A percentile compares a stretch with the other conserved stretches of the same genome.
phyloP scores from a whole-genome alignment of 768 basidiomycete genomes.

The Boletus sp. region DNA sequence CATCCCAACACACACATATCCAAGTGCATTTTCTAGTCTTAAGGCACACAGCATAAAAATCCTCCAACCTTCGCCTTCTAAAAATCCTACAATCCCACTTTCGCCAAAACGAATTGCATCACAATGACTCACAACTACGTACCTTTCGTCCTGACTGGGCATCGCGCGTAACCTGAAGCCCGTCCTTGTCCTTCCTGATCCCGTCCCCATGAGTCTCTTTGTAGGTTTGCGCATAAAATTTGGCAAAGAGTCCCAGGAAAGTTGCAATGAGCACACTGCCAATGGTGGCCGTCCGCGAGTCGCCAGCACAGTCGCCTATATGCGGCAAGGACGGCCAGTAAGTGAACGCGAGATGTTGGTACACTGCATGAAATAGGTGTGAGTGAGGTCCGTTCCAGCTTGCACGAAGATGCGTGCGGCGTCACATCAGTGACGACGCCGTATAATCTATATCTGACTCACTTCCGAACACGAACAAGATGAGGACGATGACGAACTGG shows the following conservation, averaged over 20 bases:
- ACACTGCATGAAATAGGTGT: conserved; percentile 10
- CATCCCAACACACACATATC: too few relatives aligned
- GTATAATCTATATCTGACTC: conserved; percentile 16
- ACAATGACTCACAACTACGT: not conserved
- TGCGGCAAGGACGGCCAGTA: conserved; percentile 25
- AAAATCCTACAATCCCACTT: not conserved
- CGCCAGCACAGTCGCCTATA: conserved; percentile 26
- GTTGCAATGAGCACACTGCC: conserved; percentile 10
- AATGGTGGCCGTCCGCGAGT: conserved; percentile 16
- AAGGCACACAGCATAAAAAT: too few relatives aligned
- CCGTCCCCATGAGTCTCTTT: not conserved
- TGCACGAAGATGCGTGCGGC: not conserved
- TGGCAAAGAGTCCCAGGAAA: conserved; percentile 24
- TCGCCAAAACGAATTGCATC: not conserved
- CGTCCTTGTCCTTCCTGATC: not conserved
- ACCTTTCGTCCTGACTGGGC: not conserved
- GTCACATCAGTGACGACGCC: not conserved
- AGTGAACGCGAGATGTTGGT: conserved; percentile 27
- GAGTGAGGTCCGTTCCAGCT: not conserved
- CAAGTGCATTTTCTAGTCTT: too few relatives aligned
- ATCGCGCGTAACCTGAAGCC: not conserved
- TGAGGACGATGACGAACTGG: conserved; percentile 25
- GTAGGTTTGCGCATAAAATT: conserved; percentile 27
- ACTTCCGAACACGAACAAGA: conserved; percentile 21
- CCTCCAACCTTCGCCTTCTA: not conserved